Percentiles rank a stretch among this genome's conserved stretches.
phyloP scores from a whole-genome alignment of 192 early-diverging fungal genomes.

The Podila horticola region DNA sequence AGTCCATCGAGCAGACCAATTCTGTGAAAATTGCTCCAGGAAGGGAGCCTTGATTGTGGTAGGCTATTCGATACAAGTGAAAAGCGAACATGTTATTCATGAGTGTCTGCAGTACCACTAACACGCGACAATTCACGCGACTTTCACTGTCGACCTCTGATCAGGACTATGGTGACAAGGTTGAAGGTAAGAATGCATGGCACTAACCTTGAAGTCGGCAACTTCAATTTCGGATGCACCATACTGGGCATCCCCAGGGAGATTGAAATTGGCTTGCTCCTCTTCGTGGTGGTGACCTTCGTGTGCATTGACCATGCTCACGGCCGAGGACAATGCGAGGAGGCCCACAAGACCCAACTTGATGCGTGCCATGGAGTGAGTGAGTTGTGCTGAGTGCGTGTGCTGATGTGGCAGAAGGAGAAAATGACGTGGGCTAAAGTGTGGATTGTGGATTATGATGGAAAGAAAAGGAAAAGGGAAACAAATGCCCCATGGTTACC shows the following conservation, averaged over 20 bases:
- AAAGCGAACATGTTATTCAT: too few species aligned
- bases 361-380: constrained; percentile 39
- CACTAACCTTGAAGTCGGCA: constrained; percentile 31
- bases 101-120: background rate
- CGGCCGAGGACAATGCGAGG: constrained; percentile 44
- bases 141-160: background rate
- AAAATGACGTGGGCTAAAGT: too few species aligned
- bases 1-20: constrained; percentile 73
- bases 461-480: too few species aligned
- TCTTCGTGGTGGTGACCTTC: constrained; percentile 40
- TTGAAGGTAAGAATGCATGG: background rate
- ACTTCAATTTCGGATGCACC: background rate
- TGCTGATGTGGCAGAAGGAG: too few species aligned
- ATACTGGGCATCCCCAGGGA: constrained; percentile 36
- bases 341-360: constrained; percentile 36
- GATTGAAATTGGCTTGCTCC: constrained; percentile 29
- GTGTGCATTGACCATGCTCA: constrained; percentile 48
- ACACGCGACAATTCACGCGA: background rate
- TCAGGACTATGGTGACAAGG: background rate
- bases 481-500: too few species aligned
- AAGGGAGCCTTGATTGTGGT: constrained; percentile 71
- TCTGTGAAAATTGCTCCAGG: constrained; percentile 76
- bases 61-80: constrained; percentile 51
- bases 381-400: background rate
- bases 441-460: too few species aligned